Evolutionary conservation across 164 flowering plant species (phyloP).

Genomic region (Amborella trichopoda): DNA sequence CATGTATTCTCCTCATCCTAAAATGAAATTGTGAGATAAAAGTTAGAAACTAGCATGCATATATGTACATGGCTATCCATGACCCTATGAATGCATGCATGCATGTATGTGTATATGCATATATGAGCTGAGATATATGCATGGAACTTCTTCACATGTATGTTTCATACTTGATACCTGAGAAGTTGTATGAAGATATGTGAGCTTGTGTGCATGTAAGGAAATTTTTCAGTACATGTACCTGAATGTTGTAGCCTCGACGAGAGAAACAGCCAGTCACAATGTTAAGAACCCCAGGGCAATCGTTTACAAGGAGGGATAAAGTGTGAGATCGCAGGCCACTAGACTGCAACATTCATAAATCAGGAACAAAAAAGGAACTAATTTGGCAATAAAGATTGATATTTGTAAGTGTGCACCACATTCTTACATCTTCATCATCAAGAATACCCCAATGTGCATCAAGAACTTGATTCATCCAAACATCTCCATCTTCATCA

Average conservation of each 20-base stretch:
- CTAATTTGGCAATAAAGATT: not conserved
- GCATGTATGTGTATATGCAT: too few species aligned
- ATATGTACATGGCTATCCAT: too few species aligned
- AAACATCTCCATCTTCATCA: slow-evolving; percentile 16
- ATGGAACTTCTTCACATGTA: too few species aligned
- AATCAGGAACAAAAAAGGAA: not conserved
- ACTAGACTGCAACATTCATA: slow-evolving; percentile 35
- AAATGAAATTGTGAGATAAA: too few species aligned
- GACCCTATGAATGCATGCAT: too few species aligned
- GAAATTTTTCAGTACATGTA: too few species aligned
- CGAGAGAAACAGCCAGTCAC: slow-evolving; percentile 88
- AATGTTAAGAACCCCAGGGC: slow-evolving; percentile 89
- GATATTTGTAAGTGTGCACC: not conserved
- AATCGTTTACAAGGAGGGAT: slow-evolving; percentile 75
- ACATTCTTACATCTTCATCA: slow-evolving; percentile 72
- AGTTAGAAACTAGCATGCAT: too few species aligned
- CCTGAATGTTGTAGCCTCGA: slow-evolving; percentile 96
- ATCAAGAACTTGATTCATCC: slow-evolving; percentile 70
- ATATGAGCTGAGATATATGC: too few species aligned
- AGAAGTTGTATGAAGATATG: too few species aligned
- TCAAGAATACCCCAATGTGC: slow-evolving; percentile 94
- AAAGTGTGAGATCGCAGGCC: slow-evolving; percentile 91
- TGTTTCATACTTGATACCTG: too few species aligned
- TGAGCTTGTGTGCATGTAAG: too few species aligned
- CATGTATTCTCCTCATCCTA: too few species aligned